Evolutionary conservation across 1,284 basidiomycete species (phyloP).

Genomic region (Paramarasmius palmivorus): DNA sequence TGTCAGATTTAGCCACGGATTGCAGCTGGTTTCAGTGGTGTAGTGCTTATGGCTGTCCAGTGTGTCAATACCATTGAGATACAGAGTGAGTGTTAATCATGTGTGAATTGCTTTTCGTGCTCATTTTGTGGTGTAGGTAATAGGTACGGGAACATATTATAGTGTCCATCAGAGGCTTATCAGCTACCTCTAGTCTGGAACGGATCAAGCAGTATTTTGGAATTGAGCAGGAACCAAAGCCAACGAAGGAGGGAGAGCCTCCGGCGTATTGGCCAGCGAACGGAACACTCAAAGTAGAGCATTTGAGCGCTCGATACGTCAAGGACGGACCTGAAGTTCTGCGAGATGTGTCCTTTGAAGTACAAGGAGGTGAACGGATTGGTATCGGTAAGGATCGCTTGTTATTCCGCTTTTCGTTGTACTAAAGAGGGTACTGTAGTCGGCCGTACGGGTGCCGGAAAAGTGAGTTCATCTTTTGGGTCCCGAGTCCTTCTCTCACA

Average conservation of each 20-base stretch:
- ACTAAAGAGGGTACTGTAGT: constrained; percentile 34
- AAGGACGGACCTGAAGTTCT: constrained; percentile 50
- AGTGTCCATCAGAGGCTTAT: neutral
- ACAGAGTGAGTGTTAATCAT: constrained; percentile 36
- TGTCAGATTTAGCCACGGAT: neutral
- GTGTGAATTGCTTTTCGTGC: neutral
- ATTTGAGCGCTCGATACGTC: constrained; percentile 60
- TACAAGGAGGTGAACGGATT: constrained; percentile 61
- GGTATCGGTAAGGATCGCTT: constrained; percentile 48
- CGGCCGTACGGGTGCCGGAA: constrained; percentile 78
- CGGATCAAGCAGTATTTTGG: constrained; percentile 72
- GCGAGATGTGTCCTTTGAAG: constrained; percentile 52
- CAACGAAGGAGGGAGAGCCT: constrained; percentile 51
- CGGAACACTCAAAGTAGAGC: constrained; percentile 65
- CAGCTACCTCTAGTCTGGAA: constrained; percentile 52
- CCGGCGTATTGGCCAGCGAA: constrained; percentile 81
- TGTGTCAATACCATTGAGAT: constrained; percentile 62
- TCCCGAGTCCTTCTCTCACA: neutral
- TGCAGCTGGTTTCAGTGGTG: constrained; percentile 52
- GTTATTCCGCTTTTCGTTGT: neutral
- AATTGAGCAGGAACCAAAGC: constrained; percentile 70
- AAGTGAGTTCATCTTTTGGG: constrained; percentile 40
- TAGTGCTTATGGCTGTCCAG: constrained; percentile 57
- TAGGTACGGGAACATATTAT: constrained; percentile 35
- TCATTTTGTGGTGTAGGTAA: constrained; percentile 35